Evolutionary conservation across 805 yeast genomes (phyloP).

Genomic region (Yarrowia sp.): DNA sequence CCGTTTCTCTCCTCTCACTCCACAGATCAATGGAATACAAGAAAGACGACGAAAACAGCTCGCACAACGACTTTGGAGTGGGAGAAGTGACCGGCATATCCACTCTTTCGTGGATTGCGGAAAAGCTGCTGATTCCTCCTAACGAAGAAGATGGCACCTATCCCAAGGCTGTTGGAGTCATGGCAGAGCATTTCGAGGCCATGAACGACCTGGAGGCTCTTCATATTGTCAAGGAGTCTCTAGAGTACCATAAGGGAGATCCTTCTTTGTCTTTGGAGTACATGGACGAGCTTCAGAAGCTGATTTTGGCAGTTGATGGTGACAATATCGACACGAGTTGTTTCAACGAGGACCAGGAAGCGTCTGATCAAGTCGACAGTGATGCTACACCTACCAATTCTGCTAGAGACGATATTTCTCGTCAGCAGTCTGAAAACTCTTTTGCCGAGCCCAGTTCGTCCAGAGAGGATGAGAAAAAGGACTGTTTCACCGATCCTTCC

Average conservation of each 20-base stretch:
- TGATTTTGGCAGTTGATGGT: not conserved
- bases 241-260: conserved; percentile 8
- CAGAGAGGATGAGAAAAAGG: not conserved
- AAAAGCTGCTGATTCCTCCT: conserved; percentile 8
- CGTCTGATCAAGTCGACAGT: not conserved
- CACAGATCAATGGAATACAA: not conserved
- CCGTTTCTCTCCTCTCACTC: not conserved
- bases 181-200: conserved; percentile 43
- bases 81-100: not conserved
- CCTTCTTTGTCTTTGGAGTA: not conserved
- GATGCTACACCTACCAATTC: not conserved
- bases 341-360: not conserved
- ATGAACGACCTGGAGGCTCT: conserved; percentile 41
- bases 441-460: not conserved
- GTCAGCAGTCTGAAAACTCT: not conserved
- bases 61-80: not conserved
- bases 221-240: not conserved
- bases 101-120: conserved; percentile 1
- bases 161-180: conserved; percentile 36
- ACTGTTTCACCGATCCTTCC: not conserved
- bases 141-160: not conserved
- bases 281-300: not conserved
- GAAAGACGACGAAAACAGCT: not conserved
- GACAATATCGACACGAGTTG: not conserved
- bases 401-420: not conserved